Evolutionary conservation across 2,329 filamentous ascomycete species (phyloP).

Genomic region (Penicillium sp.): DNA sequence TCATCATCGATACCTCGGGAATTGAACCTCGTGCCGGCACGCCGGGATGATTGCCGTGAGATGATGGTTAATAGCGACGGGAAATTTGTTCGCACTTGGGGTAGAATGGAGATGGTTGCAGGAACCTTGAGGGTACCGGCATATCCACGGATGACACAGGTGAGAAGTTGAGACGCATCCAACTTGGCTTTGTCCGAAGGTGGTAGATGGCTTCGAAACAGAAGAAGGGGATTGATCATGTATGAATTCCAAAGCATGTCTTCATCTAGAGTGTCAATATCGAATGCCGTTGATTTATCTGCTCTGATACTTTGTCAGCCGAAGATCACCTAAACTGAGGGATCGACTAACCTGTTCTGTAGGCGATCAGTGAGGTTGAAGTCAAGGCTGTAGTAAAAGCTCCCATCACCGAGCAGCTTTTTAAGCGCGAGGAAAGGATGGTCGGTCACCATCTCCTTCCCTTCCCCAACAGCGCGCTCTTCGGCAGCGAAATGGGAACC

Average conservation of each 20-base stretch:
- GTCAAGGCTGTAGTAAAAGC: slow-evolving; percentile 97
- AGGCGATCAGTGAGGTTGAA: slow-evolving; percentile 93
- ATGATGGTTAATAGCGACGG: slow-evolving; percentile 86
- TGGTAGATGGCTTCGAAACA: slow-evolving; percentile 80
- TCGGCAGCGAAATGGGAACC: slow-evolving; percentile 55
- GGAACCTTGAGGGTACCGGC: slow-evolving; percentile 84
- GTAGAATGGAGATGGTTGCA: slow-evolving; percentile 68
- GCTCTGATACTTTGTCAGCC: slow-evolving; percentile 51
- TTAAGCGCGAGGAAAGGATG: slow-evolving; percentile 88
- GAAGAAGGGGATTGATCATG: slow-evolving; percentile 90
- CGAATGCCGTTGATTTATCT: slow-evolving; percentile 73
- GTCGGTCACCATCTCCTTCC: slow-evolving; percentile 69
- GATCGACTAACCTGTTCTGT: slow-evolving; percentile 68
- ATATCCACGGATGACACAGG: slow-evolving; percentile 90
- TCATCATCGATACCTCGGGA: slow-evolving; percentile 97
- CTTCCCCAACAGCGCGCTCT: slow-evolving; percentile 53
- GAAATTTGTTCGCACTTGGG: slow-evolving; percentile 64
- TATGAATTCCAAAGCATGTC: slow-evolving; percentile 97
- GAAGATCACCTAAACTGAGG: slow-evolving; percentile 8
- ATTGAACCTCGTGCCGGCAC: slow-evolving; percentile 94
- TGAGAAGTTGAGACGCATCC: slow-evolving; percentile 85
- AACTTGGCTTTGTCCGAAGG: slow-evolving; percentile 71
- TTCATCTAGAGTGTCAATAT: slow-evolving; percentile 89
- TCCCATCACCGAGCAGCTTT: slow-evolving; percentile 88
- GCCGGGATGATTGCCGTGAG: slow-evolving; percentile 82